Base-by-base conservation (phyloP, 257 asterid genomes). In the Lithospermum erythrorhizon region DNA sequence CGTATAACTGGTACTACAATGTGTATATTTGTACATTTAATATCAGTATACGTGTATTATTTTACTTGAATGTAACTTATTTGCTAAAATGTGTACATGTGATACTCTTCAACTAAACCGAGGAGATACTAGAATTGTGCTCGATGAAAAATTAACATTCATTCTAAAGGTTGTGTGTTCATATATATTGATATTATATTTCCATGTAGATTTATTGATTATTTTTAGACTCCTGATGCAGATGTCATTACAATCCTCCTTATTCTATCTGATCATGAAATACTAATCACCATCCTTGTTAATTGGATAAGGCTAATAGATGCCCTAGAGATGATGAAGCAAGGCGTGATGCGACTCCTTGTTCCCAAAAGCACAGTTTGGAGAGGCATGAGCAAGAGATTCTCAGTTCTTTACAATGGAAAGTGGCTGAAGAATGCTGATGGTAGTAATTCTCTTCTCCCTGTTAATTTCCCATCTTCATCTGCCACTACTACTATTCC, bases 291-390 rank as follows among this genome's bases (percentile, higher is more conserved):
- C 49, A 63, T 23, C 17, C 14, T 21, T 61, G 29, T 45, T 80
- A 68, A 55, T 65, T 58, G 65, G 76, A 10, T 68, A 73, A 93
- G 99, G 72, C 77, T 93, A 80, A 83, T 93, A 81, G 99, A 93
- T 75, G 99, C 94, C 32, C 73, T 93, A 68, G 99, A 93, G 87
- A 81, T 93, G 97, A 93, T 93, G 99, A 93, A 89, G 76, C 94
- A 86, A 59, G 99, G 97, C 6, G 97, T 83, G 66, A 86, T 77
- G 78, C 86, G 94, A n/a, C 84, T 93, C 63, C 87, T 93, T n/a
- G 94, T 93, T 60, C 97, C 99, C 15, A 93, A 89, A 79, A 81
- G 90, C 65, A 54, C 65, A 61, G 87, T 83, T 0, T 86, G 97
- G 95, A 76, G 90, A 75, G 97, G 95, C 63, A 81, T 84, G 81